Evolutionary conservation across 2,329 filamentous ascomycete genomes (phyloP).

Genomic region (Rhytidhysteron rufulum): DNA sequence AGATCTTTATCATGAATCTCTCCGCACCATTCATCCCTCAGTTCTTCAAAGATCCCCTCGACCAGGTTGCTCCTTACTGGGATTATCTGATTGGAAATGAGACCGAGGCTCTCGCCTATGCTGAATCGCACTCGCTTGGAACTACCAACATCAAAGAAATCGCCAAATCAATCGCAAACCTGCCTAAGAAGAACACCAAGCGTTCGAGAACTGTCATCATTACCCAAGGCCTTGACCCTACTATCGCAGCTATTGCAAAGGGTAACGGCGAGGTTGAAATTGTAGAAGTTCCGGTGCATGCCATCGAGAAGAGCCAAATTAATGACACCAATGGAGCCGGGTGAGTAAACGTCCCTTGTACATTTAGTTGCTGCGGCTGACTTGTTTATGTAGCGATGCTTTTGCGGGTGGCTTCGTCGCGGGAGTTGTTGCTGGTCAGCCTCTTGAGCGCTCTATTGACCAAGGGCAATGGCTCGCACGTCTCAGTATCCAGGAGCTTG

Average conservation of each 20-base stretch:
- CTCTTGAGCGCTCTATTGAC: slow-evolving; percentile 73
- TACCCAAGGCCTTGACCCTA: slow-evolving; percentile 91
- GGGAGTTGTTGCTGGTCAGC: slow-evolving; percentile 80
- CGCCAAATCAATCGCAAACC: slow-evolving; percentile 76
- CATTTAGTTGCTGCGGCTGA: too few species aligned
- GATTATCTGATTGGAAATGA: slow-evolving; percentile 97
- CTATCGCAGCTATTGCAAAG: slow-evolving; percentile 72
- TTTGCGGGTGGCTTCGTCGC: slow-evolving; percentile 94
- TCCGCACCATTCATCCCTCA: slow-evolving; percentile 94
- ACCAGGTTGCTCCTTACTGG: slow-evolving; percentile 83
- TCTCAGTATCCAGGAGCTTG: slow-evolving; percentile 90
- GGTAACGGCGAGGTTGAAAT: slow-evolving; percentile 61
- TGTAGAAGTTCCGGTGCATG: slow-evolving; percentile 75
- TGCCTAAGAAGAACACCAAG: slow-evolving; percentile 88
- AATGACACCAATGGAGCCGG: slow-evolving; percentile 94
- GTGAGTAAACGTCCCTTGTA: slow-evolving; percentile 33
- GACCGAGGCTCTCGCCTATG: slow-evolving; percentile 85
- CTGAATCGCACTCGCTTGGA: slow-evolving; percentile 70
- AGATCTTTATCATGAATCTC: slow-evolving; percentile 80
- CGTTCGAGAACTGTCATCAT: slow-evolving; percentile 83
- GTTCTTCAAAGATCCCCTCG: slow-evolving; percentile 96
- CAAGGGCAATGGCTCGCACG: slow-evolving; percentile 96
- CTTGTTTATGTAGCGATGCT: slow-evolving; percentile 66
- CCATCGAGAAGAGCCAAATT: slow-evolving; percentile 73
- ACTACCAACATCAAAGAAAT: slow-evolving; percentile 80